phyloP scores from a whole-genome alignment of 108 stramenopile genomes.

The Nannochloropsis granulata region DNA sequence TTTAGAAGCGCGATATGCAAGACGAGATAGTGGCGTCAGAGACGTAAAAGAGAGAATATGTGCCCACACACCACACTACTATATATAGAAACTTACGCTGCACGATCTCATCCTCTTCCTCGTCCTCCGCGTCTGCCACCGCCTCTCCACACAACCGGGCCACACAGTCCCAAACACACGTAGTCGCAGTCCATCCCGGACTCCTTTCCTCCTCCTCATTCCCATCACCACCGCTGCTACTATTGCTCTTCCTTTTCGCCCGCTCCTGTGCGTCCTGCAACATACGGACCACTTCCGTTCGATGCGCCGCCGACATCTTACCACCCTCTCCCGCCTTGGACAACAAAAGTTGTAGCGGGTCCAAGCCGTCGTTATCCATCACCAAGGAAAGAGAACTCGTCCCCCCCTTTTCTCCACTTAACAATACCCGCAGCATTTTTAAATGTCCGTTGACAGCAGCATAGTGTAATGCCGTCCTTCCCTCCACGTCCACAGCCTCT shows the following conservation, averaged over 20 bases:
- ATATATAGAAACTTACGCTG: neutral
- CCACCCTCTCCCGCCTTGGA: neutral
- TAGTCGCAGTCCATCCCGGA: neutral
- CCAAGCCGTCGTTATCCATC: neutral
- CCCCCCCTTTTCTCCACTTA: neutral
- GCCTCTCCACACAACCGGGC: neutral
- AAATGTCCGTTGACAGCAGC: neutral
- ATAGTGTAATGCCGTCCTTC: neutral
- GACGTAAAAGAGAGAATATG: too few species aligned
- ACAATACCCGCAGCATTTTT: neutral
- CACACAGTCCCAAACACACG: neutral
- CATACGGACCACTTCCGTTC: neutral
- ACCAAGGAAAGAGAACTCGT: neutral
- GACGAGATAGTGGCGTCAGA: too few species aligned
- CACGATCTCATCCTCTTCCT: neutral
- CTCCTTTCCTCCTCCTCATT: neutral
- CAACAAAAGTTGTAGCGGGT: neutral
- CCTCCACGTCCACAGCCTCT: neutral
- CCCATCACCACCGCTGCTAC: neutral
- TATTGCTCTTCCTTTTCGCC: neutral
- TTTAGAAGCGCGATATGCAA: too few species aligned
- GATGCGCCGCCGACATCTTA: too few species aligned
- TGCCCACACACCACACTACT: too few species aligned
- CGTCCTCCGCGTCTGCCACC: neutral
- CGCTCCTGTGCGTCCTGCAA: neutral